These are phyloP conservation scores for Wickerhamiella domercqiae DNA, from an alignment of 805 yeast species.

Conservation along the genomic window DNA sequence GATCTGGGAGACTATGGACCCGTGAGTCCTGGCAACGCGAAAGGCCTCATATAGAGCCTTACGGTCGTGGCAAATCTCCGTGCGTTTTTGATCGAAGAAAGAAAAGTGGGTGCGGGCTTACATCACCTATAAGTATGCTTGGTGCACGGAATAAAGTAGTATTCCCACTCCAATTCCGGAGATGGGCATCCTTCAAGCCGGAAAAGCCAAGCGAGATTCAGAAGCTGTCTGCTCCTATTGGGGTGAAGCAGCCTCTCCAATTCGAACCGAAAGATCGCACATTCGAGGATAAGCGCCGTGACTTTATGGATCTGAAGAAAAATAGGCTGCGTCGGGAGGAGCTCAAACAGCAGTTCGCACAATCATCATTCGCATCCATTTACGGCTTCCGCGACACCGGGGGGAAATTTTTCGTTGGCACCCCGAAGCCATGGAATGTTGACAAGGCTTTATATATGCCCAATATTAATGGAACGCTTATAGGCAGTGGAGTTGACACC, in stretches of 20 bases:
- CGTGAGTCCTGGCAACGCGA: constrained; percentile 24
- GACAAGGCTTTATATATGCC: constrained; percentile 74
- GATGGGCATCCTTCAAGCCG: constrained; percentile 8
- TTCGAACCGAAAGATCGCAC: constrained; percentile 30
- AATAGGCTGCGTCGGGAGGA: constrained; percentile 34
- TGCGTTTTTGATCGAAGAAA: constrained; percentile 24
- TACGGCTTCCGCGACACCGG: constrained; percentile 52
- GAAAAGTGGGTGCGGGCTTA: constrained; percentile 2
- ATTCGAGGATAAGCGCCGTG: constrained; percentile 28
- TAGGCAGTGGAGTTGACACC: constrained; percentile 18
- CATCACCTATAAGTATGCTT: background rate
- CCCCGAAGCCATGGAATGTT: constrained; percentile 57
- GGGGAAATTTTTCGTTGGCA: constrained; percentile 76
- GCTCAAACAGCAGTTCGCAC: constrained; percentile 46
- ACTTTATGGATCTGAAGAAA: constrained; percentile 35
- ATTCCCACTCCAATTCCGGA: background rate
- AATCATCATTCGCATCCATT: constrained; percentile 53
- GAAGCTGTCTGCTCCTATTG: constrained; percentile 32
- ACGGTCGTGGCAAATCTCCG: constrained; percentile 27
- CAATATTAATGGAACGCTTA: constrained; percentile 49
- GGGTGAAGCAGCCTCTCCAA: constrained; percentile 28
- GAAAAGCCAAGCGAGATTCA: constrained; percentile 17
- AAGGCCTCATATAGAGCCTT: constrained; percentile 10
- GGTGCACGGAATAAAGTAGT: background rate
- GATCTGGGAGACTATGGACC: constrained; percentile 22